Evolutionary conservation across 169 alveolate genomes (phyloP), one percentile per base, ranked within the genome.

Genomic region (Plasmodium adleri): DNA sequence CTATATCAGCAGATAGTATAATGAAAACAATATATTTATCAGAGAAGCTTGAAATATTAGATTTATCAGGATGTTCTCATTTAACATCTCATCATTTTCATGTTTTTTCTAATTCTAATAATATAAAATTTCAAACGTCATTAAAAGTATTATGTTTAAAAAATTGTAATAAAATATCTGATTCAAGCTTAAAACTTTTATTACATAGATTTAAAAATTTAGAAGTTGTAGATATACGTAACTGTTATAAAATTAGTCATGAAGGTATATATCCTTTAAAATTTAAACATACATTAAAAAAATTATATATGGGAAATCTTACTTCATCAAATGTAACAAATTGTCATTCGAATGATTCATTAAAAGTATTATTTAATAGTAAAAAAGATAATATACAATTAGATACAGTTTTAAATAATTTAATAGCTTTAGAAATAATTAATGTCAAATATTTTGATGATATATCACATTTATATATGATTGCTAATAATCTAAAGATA

Each of bases 21-120:
- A 54, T 80, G 17, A 80, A 80, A 67, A 80, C 90, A 9, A 58
- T 80, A 17, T 80, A 68, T 28, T 13, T 63, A 9, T 80, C 90
- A 39, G 56, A 43, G 10, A 80, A 68, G 0, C 22, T 80, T 15
- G 67, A 80, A 6, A 49, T 80, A 26, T 43, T 80, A 45, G 90
- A 80, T 5, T 72, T 80, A 9, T 68, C 90, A 7, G 90, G 90
- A 5, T 80, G 90, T 39, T 67, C 90, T 2, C 90, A 80, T 49
- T 28, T 80, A 59, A 56, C 85, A 1, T 80, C 90, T 6, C 90
- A 80, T 28, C 90, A 80, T 80, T 80, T 80, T 80, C 39, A 68
- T 43, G 10, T 80, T 54, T 28, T 80, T 2, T 56, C 74, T 56
- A 80, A 80, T 32, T 80, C 85, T 32, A 67, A 80, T 67, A 39